A percentile compares a stretch with the other conserved stretches of the same genome.
Evolutionary conservation across 2,329 filamentous ascomycete species (phyloP).

Genomic region (Byssoonygena ceratinophila): DNA sequence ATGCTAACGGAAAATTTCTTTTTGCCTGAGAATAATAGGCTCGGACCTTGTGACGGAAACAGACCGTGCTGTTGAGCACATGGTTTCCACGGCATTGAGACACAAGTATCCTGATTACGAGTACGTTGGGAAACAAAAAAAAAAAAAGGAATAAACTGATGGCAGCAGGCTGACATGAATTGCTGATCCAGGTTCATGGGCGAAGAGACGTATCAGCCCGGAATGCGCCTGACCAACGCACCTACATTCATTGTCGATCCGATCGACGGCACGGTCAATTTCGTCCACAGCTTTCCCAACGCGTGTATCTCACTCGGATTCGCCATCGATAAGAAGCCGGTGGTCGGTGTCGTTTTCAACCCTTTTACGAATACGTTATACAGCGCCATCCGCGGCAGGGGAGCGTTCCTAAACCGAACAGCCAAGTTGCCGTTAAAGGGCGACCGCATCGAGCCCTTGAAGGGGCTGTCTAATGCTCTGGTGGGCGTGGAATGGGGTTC

Average conservation of each 20-base stretch:
- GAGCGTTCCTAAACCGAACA: conserved; percentile 39
- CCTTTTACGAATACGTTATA: conserved; percentile 49
- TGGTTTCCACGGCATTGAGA: conserved; percentile 44
- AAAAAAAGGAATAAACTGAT: neutral
- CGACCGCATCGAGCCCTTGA: conserved; percentile 35
- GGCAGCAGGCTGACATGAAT: neutral
- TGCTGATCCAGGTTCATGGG: conserved; percentile 40
- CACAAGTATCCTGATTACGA: conserved; percentile 45
- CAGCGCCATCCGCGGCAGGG: conserved; percentile 45
- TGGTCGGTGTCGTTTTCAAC: conserved; percentile 52
- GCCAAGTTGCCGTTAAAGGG: conserved; percentile 39
- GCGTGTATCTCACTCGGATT: conserved; percentile 51
- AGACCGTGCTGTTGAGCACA: conserved; percentile 50
- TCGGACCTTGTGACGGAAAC: conserved; percentile 55
- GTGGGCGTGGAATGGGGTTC: conserved; percentile 53
- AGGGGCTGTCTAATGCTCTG: conserved; percentile 42
- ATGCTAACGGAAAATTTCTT: neutral
- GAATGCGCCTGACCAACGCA: conserved; percentile 40
- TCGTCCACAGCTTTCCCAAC: conserved; percentile 52
- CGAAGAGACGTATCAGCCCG: conserved; percentile 51
- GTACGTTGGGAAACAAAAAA: conserved; percentile 23
- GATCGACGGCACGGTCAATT: conserved; percentile 56
- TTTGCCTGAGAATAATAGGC: conserved; percentile 27
- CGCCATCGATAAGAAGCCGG: conserved; percentile 40
- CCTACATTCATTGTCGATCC: conserved; percentile 55